Evolutionary conservation across 108 stramenopile species (phyloP), one percentile per base, ranked within the genome.

Genomic region (Fragilaria radians): DNA sequence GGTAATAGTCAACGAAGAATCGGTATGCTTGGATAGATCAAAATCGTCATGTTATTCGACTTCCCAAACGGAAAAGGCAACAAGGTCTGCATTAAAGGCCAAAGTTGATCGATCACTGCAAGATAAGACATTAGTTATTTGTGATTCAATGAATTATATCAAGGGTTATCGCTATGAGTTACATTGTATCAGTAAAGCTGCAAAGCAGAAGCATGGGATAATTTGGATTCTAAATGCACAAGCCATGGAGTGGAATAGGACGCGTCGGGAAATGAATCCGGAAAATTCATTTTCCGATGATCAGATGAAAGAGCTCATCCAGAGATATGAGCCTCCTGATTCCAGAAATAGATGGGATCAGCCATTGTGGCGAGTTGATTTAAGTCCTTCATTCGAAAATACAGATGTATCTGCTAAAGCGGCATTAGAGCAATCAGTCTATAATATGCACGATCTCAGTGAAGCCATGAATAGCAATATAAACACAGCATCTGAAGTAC

Each of bases 81-180:
- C 87, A 5, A 74, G 92, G 32, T 84, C 69, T 7, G 92, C 83
- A 24, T 59, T 94, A 34, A 94, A 94, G 56, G 61, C 81, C 0
- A 54, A 68, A 25, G 83, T 94, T 57, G 92, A 94, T 72, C 65
- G 73, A 31, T 73, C n/a, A 62, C 75, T 19, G 63, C 54, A 30
- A 59, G 62, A 3, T 3, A 32, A 65, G 0, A 63, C 82, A 0
- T 59, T 94, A 45, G 78, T 94, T 30, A 85, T 94, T 66, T 68
- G 89, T 55, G 92, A 94, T 82, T 86, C 85, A 1, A 29, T 94
- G 48, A 94, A 94, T 62, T 90, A 90, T 71, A 94, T 94, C 69
- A 94, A 94, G 59, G 92, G 92, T 33, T 94, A 78, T 72, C 82
- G 89, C 17, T 94, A 94, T 63, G 88, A 94, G 51, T 59, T 94